phyloP scores from a whole-genome alignment of 1,284 basidiomycete genomes.

The Porodaedalea pini region DNA sequence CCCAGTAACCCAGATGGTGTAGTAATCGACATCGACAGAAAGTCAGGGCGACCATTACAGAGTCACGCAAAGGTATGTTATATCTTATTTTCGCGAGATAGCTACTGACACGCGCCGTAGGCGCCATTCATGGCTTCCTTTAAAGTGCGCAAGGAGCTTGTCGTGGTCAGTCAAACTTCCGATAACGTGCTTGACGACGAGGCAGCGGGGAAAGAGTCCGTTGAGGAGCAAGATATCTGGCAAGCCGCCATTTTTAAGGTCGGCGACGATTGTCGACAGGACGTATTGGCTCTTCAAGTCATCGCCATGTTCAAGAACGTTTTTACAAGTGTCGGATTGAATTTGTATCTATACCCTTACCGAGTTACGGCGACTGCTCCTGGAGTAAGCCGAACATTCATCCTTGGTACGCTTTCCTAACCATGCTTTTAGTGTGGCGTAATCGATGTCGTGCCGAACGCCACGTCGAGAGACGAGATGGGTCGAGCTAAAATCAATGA shows the following conservation, averaged over 20 bases:
- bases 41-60: constrained; percentile 93
- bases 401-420: constrained; percentile 7
- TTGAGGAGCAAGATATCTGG: constrained; percentile 85
- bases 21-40: constrained; percentile 95
- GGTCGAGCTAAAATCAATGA: constrained; percentile 98
- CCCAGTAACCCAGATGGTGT: constrained; percentile 97
- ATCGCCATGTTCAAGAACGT: constrained; percentile 99
- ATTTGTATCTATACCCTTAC: constrained; percentile 93
- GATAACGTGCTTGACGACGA: constrained; percentile 69
- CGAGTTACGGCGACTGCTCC: constrained; percentile 96
- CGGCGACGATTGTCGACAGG: constrained; percentile 98
- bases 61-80: constrained; percentile 89
- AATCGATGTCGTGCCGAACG: constrained; percentile 97
- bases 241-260: constrained; percentile 99
- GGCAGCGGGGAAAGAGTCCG: constrained; percentile 51
- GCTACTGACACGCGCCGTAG: constrained; percentile 37
- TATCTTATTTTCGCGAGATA: background rate
- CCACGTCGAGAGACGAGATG: constrained; percentile 99
- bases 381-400: constrained; percentile 58
- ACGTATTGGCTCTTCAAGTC: constrained; percentile 92
- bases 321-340: constrained; percentile 85
- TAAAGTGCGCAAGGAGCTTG: constrained; percentile 86
- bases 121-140: constrained; percentile 99
- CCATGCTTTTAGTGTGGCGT: constrained; percentile 75
- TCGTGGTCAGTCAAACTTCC: constrained; percentile 58